phyloP scores from a whole-genome alignment of 495 filamentous ascomycete genomes.

The Saxophila tyrrhenica region DNA sequence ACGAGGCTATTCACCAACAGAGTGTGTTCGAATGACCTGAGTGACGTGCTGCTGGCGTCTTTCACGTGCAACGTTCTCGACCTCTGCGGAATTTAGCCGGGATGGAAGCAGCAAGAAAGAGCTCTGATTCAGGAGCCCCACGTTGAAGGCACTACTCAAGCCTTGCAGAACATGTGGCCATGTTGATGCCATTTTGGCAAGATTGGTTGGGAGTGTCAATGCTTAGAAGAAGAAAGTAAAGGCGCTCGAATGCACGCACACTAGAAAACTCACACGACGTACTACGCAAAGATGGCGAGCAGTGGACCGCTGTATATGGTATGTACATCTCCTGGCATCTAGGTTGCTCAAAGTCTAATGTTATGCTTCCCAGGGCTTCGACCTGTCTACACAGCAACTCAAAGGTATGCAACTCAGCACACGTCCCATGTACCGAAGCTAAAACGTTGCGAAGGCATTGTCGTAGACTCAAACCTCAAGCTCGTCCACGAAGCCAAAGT shows the following conservation, averaged over 20 bases:
- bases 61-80: neutral
- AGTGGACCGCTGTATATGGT: constrained; percentile 3
- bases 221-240: neutral
- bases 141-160: neutral
- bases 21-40: too few species aligned
- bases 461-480: constrained; percentile 67
- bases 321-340: too few species aligned
- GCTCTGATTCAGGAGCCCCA: neutral
- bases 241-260: too few species aligned
- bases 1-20: too few species aligned
- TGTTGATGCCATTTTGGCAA: too few species aligned
- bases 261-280: too few species aligned
- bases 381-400: constrained; percentile 91
- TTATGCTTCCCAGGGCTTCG: constrained; percentile 78
- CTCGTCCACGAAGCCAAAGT: constrained; percentile 65
- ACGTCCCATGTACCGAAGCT: neutral
- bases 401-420: constrained; percentile 50
- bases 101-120: neutral
- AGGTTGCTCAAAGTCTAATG: neutral
- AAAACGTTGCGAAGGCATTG: constrained; percentile 45
- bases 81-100: neutral
- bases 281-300: neutral
- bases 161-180: too few species aligned
- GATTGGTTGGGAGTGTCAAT: too few species aligned
- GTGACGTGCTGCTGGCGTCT: too few species aligned